These are phyloP conservation scores for Saturnispora ahearnii DNA, from an alignment of 805 yeast species.

Conservation along the genomic window DNA sequence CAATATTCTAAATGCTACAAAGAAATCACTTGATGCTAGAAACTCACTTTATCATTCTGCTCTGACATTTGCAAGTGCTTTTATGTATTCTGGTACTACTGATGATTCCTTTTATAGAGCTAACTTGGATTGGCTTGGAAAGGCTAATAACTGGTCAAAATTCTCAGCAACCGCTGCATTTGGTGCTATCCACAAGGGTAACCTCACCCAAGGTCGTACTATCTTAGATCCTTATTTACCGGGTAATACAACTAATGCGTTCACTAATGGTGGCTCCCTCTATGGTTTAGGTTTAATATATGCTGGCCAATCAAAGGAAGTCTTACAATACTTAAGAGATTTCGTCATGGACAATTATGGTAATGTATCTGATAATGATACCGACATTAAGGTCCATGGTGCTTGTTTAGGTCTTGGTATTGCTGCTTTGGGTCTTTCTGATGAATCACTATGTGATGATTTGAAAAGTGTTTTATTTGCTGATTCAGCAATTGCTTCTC, in stretches of 20 bases:
- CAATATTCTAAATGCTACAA: conserved; percentile 71
- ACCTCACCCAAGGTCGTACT: conserved; percentile 80
- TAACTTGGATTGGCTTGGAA: conserved; percentile 91
- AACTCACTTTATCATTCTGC: conserved; percentile 94
- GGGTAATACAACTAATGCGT: conserved; percentile 67
- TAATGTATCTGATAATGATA: conserved; percentile 37
- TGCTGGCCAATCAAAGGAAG: conserved; percentile 93
- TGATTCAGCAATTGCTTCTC: conserved; percentile 91
- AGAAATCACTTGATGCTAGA: conserved; percentile 77
- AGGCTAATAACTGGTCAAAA: conserved; percentile 98
- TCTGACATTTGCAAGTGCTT: conserved; percentile 88
- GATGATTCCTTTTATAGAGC: conserved; percentile 86
- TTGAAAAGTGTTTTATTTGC: conserved; percentile 75
- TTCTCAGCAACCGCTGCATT: conserved; percentile 96
- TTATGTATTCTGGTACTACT: conserved; percentile 93
- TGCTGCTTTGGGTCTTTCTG: conserved; percentile 90
- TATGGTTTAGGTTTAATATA: conserved; percentile 89
- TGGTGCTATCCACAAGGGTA: conserved; percentile 95
- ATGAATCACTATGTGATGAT: conserved; percentile 66
- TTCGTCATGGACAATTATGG: conserved; percentile 55
- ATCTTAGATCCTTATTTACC: conserved; percentile 89
- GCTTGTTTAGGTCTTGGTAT: conserved; percentile 93
- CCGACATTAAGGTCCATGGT: conserved; percentile 86
- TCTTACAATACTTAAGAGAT: conserved; percentile 65
- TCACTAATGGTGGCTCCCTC: conserved; percentile 91